A percentile compares a stretch with the other conserved stretches of the same genome.
phyloP scores from a whole-genome alignment of 2,329 filamentous ascomycete species.

The Pyrenochaeta sp. region DNA sequence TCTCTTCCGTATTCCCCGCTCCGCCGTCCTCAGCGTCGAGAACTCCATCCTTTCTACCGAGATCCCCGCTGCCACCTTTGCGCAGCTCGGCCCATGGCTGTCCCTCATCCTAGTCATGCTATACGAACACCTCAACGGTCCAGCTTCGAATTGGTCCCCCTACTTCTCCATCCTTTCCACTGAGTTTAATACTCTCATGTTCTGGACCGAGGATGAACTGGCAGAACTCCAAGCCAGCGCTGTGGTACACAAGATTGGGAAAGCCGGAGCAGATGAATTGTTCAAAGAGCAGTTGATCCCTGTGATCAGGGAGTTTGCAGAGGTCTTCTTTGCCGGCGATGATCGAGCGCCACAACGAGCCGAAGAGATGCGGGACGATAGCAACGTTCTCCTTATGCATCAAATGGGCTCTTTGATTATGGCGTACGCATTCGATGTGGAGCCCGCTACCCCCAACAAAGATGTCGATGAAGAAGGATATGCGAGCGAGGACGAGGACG shows the following conservation, averaged over 20 bases:
- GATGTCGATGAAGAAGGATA: conserved; percentile 65
- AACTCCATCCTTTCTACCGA: conserved; percentile 71
- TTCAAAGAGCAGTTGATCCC: conserved; percentile 67
- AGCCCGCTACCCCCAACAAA: conserved; percentile 54
- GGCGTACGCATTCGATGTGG: conserved; percentile 90
- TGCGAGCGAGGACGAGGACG: conserved; percentile 56
- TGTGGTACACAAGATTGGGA: conserved; percentile 79
- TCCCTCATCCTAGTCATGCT: conserved; percentile 80
- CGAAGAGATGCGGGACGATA: conserved; percentile 53
- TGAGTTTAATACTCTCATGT: conserved; percentile 86
- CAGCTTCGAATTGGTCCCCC: conserved; percentile 73
- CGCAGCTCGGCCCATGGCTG: conserved; percentile 55
- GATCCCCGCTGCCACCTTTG: conserved; percentile 52
- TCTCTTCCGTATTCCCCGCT: conserved; percentile 80
- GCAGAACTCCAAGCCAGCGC: conserved; percentile 77
- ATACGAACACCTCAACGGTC: conserved; percentile 71
- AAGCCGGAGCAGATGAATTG: conserved; percentile 71
- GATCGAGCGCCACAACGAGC: conserved; percentile 36
- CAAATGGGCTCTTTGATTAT: conserved; percentile 88
- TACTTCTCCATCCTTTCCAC: conserved; percentile 79
- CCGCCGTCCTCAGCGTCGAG: conserved; percentile 72
- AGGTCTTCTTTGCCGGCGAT: conserved; percentile 51
- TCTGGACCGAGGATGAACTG: conserved; percentile 78
- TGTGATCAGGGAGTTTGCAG: conserved; percentile 53
- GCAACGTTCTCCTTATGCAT: conserved; percentile 69